A percentile compares a stretch with the other conserved stretches of the same genome.
Conservation (phyloP, 2,329 filamentous ascomycete species). For the Penicillium sp. region DNA sequence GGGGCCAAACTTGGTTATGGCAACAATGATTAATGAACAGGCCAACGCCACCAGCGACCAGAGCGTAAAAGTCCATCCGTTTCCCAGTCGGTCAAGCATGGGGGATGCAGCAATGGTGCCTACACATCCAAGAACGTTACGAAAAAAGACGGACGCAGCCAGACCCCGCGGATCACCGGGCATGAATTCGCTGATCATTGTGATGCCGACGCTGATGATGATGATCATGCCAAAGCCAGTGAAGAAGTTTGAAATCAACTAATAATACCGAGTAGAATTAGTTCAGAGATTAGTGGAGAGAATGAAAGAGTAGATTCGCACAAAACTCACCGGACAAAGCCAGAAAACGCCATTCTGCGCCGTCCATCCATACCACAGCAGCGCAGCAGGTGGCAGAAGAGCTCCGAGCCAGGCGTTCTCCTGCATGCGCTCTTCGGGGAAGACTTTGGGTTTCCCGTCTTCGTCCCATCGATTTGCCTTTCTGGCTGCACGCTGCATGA, state of each 20-base stretch:
- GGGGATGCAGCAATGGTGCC: slow-evolving; percentile 6
- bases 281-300: background rate
- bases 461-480: slow-evolving; percentile 7
- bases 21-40: background rate
- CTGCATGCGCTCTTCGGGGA: slow-evolving; percentile 9
- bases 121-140: slow-evolving; percentile 8
- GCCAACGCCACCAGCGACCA: slow-evolving; percentile 7
- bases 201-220: slow-evolving; percentile 7
- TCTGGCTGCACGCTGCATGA: slow-evolving; percentile 10
- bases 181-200: slow-evolving; percentile 11
- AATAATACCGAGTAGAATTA: background rate
- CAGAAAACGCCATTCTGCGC: slow-evolving; percentile 8
- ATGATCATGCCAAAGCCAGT: slow-evolving; percentile 10
- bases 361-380: slow-evolving; percentile 13
- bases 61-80: slow-evolving; percentile 11
- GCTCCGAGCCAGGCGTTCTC: slow-evolving; percentile 4
- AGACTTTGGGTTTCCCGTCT: background rate
- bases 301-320: background rate
- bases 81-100: slow-evolving; percentile 4
- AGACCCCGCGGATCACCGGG: slow-evolving; percentile 8
- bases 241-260: slow-evolving; percentile 12
- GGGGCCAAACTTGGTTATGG: background rate
- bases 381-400: background rate
- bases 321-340: slow-evolving; percentile 8
- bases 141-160: slow-evolving; percentile 3